Evolutionary conservation across 2,329 filamentous ascomycete genomes (phyloP).

Genomic region (Aureobasidium lini): DNA sequence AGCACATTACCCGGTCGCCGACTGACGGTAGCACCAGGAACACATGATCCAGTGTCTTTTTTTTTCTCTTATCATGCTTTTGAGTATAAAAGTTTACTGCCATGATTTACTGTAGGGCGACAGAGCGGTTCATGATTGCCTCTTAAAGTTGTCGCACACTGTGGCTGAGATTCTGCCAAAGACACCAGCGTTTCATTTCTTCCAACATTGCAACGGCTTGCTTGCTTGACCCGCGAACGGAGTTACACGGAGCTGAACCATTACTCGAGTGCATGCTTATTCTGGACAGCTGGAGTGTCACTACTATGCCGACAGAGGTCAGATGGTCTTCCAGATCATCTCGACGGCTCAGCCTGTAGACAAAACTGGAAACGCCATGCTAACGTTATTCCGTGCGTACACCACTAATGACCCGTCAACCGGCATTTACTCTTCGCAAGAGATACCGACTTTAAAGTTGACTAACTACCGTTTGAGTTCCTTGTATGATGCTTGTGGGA

Average conservation of each 20-base stretch:
- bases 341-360: too few species aligned
- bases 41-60: background rate
- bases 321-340: too few species aligned
- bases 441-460: background rate
- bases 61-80: background rate
- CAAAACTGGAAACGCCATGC: too few species aligned
- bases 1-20: background rate
- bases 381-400: too few species aligned
- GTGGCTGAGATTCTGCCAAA: background rate
- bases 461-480: background rate
- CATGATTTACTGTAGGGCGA: background rate
- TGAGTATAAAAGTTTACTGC: too few species aligned
- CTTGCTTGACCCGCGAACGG: too few species aligned
- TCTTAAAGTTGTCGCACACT: background rate
- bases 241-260: too few species aligned
- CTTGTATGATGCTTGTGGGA: background rate
- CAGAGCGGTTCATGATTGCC: background rate
- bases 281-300: too few species aligned
- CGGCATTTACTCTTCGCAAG: background rate
- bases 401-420: background rate
- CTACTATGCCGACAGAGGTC: too few species aligned
- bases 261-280: background rate
- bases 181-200: background rate
- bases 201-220: background rate
- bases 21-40: background rate